Evolutionary conservation across 192 early-diverging fungal genomes (phyloP), one percentile per base, ranked within the genome.

Genomic region (Backusella luteola): DNA sequence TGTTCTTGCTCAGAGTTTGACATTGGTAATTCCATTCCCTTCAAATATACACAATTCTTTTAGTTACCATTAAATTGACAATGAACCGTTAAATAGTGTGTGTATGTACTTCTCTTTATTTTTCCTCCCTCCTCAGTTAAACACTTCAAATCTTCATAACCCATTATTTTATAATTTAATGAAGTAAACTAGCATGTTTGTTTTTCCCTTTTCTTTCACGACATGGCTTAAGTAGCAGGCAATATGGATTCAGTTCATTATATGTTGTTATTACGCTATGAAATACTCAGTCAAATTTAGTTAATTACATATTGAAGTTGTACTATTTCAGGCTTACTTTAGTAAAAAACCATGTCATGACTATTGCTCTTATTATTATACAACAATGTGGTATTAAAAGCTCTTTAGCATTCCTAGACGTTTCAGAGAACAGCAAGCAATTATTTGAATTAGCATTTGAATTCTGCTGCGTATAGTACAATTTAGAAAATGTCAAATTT

Each of bases 401-500:
- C 12, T 12, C 7, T 29, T 29, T 21, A 56, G 26, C 56, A 63
- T 63, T 63, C 56, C 23, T 63, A 12, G 11, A 29, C 12, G 26
- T 63, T 8, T 63, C 23, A 63, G 9, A 14, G 46, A 49, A 49
- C 1, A n/a, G 4, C 19, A 19, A n/a, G 3, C 23, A 4, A 63
- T 29, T 63, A 63, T 63, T 63, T 14, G 8, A 26, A 7, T 26
- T 29, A 12, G 23, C 21, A 63, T 63, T 63, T 29, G 56, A 63
- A 63, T 63, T 63, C 56, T 63, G 56, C 56, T 63, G 11, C 56
- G 19, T 63, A 29, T 63, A 12, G 56, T 63, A n/a, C 21, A 29
- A 63, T 63, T 63, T 63, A 63, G 56, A 63, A 63, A 63, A 63
- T 63, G 56, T 63, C 56, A 63, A 29, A 26, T 14, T 29, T 63